Conservation (phyloP, 257 asterid genomes). For the Nicotiana benthamiana region DNA sequence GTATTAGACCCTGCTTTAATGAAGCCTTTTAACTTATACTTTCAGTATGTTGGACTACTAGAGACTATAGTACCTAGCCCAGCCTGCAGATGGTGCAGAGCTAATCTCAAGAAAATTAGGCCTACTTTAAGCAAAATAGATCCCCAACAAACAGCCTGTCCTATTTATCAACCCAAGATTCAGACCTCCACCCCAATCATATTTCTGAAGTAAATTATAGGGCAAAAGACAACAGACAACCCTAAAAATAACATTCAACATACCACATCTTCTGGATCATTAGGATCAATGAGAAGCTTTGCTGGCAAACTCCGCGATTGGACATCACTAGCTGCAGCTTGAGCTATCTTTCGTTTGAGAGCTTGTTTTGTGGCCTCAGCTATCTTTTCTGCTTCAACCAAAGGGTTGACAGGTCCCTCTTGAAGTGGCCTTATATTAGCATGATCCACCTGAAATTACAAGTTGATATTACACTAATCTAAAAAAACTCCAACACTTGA, state of each 20-base stretch:
- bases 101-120: neutral
- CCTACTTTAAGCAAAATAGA: neutral
- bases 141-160: neutral
- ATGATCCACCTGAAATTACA: slow-evolving; percentile 75
- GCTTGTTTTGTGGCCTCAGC: slow-evolving; percentile 96
- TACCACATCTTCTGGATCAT: slow-evolving; percentile 99
- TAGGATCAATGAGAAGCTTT: slow-evolving; percentile 75
- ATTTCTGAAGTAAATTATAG: neutral
- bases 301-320: slow-evolving; percentile 72
- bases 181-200: neutral
- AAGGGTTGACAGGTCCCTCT: slow-evolving; percentile 57
- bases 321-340: slow-evolving; percentile 60
- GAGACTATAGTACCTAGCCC: neutral
- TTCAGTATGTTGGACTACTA: neutral
- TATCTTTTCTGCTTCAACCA: slow-evolving; percentile 84
- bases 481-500: neutral
- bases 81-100: neutral
- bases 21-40: neutral
- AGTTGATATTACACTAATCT: neutral
- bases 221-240: too few relatives aligned
- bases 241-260: slow-evolving; percentile 13
- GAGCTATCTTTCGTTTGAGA: slow-evolving; percentile 88
- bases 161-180: neutral
- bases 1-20: neutral
- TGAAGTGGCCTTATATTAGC: slow-evolving; percentile 64